Percentiles rank a stretch among this genome's conserved stretches.
Conservation (phyloP, 83 land plant genomes). For the Isoetes engelmannii region DNA sequence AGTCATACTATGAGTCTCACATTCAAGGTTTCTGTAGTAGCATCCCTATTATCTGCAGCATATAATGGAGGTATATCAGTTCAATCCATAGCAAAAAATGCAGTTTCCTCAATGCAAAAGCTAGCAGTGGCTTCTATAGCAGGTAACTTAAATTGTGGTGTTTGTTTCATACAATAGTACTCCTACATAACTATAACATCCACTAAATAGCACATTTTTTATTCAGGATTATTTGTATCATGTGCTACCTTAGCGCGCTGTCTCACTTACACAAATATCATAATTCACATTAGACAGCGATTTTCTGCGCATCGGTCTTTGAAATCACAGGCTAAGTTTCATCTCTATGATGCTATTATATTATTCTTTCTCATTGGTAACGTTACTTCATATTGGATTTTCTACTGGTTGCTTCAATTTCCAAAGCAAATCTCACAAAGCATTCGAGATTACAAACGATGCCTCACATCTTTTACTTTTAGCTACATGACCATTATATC, state of each 20-base stretch:
- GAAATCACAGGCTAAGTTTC: slow-evolving; percentile 1
- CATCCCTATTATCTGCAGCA: slow-evolving; percentile 12
- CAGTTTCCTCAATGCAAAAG: background rate
- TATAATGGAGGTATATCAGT: slow-evolving; percentile 13
- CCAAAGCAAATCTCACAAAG: background rate
- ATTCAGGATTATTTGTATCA: background rate
- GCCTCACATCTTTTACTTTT: background rate
- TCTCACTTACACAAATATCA: background rate
- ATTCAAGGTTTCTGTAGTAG: slow-evolving; percentile 12
- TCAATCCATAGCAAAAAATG: slow-evolving; percentile 5
- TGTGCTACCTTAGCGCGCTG: background rate
- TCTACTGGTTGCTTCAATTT: slow-evolving; percentile 8
- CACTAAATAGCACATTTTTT: background rate
- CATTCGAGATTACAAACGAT: background rate
- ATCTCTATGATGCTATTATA: background rate
- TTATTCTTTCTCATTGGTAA: background rate
- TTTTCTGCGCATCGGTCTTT: background rate
- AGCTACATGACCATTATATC: slow-evolving; percentile 5
- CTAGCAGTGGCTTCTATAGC: background rate
- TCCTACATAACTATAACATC: background rate
- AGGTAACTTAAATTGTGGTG: background rate
- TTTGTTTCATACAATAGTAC: background rate
- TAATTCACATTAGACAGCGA: background rate
- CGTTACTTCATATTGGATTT: background rate
- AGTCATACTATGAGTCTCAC: background rate